A percentile compares a stretch with the other conserved stretches of the same genome.
Evolutionary conservation across 2,329 filamentous ascomycete genomes (phyloP).

Genomic region (Paecilomyces sp.): DNA sequence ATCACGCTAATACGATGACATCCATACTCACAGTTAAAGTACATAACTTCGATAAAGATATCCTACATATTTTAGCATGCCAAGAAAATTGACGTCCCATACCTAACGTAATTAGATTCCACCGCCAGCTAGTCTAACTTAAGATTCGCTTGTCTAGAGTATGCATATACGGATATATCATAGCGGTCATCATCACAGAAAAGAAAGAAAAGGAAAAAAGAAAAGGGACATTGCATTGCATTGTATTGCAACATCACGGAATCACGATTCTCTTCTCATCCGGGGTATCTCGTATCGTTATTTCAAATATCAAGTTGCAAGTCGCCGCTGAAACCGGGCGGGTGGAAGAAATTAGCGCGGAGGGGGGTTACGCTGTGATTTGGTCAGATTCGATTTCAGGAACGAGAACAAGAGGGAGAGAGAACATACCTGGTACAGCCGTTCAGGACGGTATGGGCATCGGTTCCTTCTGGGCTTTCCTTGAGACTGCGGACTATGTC

Average conservation of each 20-base stretch:
- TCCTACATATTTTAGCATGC: background rate
- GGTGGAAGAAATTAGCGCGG: conserved; percentile 83
- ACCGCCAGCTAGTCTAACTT: background rate
- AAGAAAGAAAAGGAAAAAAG: background rate
- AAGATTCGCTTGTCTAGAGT: background rate
- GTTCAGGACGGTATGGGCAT: conserved; percentile 83
- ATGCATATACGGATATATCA: background rate
- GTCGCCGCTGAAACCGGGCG: conserved; percentile 56
- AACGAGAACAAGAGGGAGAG: background rate
- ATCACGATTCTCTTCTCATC: background rate
- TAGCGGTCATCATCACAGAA: background rate
- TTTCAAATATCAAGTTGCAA: conserved; percentile 53
- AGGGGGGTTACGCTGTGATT: conserved; percentile 72
- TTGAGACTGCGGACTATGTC: conserved; percentile 81
- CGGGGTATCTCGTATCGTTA: background rate
- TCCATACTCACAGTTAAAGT: background rate
- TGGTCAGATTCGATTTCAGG: background rate
- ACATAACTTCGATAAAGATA: too few species aligned
- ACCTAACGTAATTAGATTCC: background rate
- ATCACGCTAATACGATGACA: background rate
- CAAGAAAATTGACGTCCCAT: background rate
- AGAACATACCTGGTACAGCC: conserved; percentile 65
- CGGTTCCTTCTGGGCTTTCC: conserved; percentile 67
- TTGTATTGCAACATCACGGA: background rate
- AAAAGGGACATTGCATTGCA: background rate